These are phyloP conservation scores for Erodium maritimum DNA, from an alignment of 345 rosid genomes.

Conservation along the genomic window DNA sequence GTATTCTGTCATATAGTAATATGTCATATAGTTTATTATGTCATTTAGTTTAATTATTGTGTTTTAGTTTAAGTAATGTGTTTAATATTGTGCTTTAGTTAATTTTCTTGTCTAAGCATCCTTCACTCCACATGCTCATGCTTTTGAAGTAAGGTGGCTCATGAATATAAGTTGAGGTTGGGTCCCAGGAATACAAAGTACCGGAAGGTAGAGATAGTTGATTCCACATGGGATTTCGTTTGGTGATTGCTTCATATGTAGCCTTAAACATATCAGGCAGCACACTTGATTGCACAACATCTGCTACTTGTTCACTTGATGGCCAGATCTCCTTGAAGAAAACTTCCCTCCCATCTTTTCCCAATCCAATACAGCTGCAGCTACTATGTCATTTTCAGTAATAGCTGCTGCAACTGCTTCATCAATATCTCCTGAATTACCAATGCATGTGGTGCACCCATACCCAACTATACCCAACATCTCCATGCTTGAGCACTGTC, in stretches of 20 bases:
- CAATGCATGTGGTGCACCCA: conserved; percentile 93
- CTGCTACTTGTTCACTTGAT: conserved; percentile 66
- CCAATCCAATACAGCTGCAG: conserved; percentile 78
- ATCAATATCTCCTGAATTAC: conserved; percentile 84
- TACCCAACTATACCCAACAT: conserved; percentile 79
- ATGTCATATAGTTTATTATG: no score
- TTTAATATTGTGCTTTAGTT: no score
- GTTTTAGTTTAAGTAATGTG: no score
- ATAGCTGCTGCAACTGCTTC: conserved; percentile 73
- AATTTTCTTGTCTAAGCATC: conserved; percentile 68
- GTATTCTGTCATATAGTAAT: no score
- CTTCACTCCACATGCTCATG: conserved; percentile 87
- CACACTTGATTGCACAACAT: conserved; percentile 70
- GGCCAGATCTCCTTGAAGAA: conserved; percentile 85
- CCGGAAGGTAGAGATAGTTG: conserved; percentile 50
- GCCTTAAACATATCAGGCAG: conserved; percentile 87
- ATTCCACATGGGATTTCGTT: conserved; percentile 89
- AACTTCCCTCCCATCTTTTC: conserved; percentile 57
- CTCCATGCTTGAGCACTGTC: conserved; percentile 69
- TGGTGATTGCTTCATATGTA: conserved; percentile 71
- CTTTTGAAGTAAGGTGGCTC: conserved; percentile 81
- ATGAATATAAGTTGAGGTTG: conserved; percentile 74
- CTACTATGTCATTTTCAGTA: conserved; percentile 75
- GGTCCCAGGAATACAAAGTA: conserved; percentile 65
- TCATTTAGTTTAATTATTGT: no score